Percentiles rank a stretch among this genome's conserved stretches.
Conservation (phyloP, 2,329 filamentous ascomycete species). For the Diaporthe capsici region DNA sequence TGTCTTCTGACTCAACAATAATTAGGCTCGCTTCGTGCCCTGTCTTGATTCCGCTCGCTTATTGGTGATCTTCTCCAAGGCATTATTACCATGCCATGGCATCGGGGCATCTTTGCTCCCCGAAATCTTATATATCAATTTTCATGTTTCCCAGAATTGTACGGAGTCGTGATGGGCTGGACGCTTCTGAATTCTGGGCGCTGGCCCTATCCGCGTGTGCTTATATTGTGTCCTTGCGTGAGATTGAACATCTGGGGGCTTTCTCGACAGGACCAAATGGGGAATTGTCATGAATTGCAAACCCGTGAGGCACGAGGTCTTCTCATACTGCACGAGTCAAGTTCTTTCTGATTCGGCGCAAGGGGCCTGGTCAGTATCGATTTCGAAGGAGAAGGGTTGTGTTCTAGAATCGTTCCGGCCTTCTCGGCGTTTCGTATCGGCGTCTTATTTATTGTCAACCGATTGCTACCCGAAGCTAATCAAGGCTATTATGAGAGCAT, state of each 20-base stretch:
- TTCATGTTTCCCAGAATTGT: not conserved
- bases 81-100: not conserved
- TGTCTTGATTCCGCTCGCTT: not conserved
- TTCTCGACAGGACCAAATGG: not conserved
- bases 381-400: not conserved
- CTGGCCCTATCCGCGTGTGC: not conserved
- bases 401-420: constrained; percentile 12
- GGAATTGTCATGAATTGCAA: not conserved
- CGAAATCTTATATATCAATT: not conserved
- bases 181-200: not conserved
- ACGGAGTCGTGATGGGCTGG: not conserved
- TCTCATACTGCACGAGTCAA: constrained; percentile 17
- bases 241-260: not conserved
- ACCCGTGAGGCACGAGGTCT: not conserved
- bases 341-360: not conserved
- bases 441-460: not conserved
- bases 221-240: not conserved
- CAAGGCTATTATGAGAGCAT: not conserved
- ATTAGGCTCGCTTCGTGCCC: not conserved
- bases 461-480: not conserved
- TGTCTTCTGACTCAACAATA: constrained; percentile 9
- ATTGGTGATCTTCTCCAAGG: not conserved
- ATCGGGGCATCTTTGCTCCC: not conserved
- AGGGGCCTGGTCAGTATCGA: not conserved
- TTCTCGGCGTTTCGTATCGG: constrained; percentile 6